Conservation (phyloP, 2,329 filamentous ascomycete species). For the Neofusicoccum cordaticola region DNA sequence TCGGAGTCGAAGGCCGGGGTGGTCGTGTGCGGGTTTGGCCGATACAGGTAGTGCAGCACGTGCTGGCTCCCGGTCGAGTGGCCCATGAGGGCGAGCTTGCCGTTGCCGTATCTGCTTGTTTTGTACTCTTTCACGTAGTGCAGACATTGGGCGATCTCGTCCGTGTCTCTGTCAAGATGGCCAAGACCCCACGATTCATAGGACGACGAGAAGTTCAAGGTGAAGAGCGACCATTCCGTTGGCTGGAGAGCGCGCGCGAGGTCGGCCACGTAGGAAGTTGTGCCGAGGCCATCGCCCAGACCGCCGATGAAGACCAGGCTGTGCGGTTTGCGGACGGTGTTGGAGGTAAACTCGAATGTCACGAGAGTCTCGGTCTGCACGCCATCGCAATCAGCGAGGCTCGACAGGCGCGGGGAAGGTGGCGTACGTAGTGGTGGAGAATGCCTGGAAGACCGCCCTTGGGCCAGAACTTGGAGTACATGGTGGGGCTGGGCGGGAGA, state of each 20-base stretch:
- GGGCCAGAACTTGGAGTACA: constrained; percentile 28
- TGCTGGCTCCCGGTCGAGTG: constrained; percentile 25
- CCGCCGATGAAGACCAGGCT: constrained; percentile 27
- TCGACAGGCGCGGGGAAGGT: neutral
- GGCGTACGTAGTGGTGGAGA: constrained; percentile 27
- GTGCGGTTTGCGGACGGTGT: constrained; percentile 24
- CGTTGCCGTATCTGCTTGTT: constrained; percentile 17
- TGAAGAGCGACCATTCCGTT: constrained; percentile 23
- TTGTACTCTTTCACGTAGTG: constrained; percentile 33
- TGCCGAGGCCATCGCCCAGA: constrained; percentile 26
- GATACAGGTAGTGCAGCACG: constrained; percentile 24
- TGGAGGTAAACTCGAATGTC: constrained; percentile 39
- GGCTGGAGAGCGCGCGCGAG: constrained; percentile 23
- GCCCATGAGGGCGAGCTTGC: constrained; percentile 24
- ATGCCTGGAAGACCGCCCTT: constrained; percentile 26
- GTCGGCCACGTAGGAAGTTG: constrained; percentile 25
- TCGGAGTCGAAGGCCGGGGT: constrained; percentile 19
- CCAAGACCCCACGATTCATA: constrained; percentile 37
- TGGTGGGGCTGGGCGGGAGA: neutral
- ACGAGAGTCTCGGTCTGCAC: constrained; percentile 39
- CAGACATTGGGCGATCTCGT: constrained; percentile 33
- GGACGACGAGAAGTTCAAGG: constrained; percentile 23
- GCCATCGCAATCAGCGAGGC: constrained; percentile 23
- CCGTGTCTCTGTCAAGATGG: constrained; percentile 37
- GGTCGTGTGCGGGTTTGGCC: constrained; percentile 22